Evolutionary conservation across 192 early-diverging fungal genomes (phyloP).

Genomic region (Gaertneriomyces sp.): DNA sequence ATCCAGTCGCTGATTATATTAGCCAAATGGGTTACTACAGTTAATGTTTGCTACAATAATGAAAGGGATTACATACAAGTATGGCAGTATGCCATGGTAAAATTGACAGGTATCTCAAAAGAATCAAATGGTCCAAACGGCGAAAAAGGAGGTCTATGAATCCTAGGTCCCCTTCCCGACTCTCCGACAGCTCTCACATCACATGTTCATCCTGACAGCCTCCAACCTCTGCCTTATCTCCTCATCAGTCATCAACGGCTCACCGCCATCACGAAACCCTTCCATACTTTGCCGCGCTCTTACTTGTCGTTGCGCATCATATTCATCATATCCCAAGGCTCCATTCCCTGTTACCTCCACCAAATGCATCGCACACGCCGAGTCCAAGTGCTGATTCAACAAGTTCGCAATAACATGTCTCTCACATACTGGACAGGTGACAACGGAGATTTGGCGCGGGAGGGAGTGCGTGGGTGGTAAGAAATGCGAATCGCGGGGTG

Average conservation of each 20-base stretch:
- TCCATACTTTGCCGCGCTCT: not conserved
- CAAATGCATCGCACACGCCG: slow-evolving; percentile 11
- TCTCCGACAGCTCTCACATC: not conserved
- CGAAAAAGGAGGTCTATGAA: not conserved
- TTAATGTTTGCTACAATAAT: no score
- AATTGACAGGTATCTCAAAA: no score
- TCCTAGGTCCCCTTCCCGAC: not conserved
- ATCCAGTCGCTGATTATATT: no score
- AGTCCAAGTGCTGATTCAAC: slow-evolving; percentile 21
- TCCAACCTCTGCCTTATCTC: slow-evolving; percentile 3
- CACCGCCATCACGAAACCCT: not conserved
- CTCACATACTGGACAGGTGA: slow-evolving; percentile 12
- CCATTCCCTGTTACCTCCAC: not conserved
- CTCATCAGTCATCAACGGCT: not conserved
- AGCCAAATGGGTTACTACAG: no score
- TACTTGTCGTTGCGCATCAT: not conserved
- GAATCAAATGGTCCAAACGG: no score
- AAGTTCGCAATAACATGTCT: slow-evolving; percentile 1
- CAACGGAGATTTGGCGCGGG: not conserved
- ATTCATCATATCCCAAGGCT: slow-evolving; percentile 4
- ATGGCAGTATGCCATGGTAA: no score
- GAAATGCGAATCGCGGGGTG: not conserved
- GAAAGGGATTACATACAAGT: no score
- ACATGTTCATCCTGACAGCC: not conserved
- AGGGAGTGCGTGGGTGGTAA: not conserved